Evolutionary conservation across 257 asterid genomes (phyloP), one percentile per base, ranked within the genome.

Genomic region (Fraxinus americana): DNA sequence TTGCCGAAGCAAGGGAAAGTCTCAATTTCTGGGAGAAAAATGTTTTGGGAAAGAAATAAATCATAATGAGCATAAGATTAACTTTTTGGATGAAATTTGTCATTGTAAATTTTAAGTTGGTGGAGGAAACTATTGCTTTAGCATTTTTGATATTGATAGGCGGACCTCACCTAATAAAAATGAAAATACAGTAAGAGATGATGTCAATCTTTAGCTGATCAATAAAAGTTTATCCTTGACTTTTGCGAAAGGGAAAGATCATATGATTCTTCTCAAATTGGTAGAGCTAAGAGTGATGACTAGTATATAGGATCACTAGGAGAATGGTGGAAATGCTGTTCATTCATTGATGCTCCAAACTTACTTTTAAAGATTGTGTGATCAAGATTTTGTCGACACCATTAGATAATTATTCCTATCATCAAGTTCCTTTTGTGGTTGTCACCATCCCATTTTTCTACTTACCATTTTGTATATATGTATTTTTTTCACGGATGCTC

Each of bases 121-220:
- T 82, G 86, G 80, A 71, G 73, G 70, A 75, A 72, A 83, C 87
- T 79, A 80, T 79, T 83, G 82, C 81, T 78, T 76, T 75, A 52
- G 61, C 70, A 14, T 71, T 74, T 66, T 19, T 74, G 79, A 80
- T 48, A 36, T 19, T 32, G 80, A 81, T 41, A 39, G 19, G 71
- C 65, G 70, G 63, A 66, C 68, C 52, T 43, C 52, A 43, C 17
- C 80, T 57, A 70, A 76, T 41, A 23, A 66, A 41, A 72, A 63
- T 67, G 77, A 72, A 43, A 41, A 35, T 63, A 39, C 32, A 11
- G 32, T 43, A 71, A 11, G 75, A 71, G 32, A 39, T 71, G 63
- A 43, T 43, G 65, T 71, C 65, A 71, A 43, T 29, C 14, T 23
- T 71, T 7, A 19, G 25, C n/a, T 8, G 48, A 45, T 38, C 52